Evolutionary conservation across 2,329 filamentous ascomycete species (phyloP).

Genomic region (Fusarium ambrosium): DNA sequence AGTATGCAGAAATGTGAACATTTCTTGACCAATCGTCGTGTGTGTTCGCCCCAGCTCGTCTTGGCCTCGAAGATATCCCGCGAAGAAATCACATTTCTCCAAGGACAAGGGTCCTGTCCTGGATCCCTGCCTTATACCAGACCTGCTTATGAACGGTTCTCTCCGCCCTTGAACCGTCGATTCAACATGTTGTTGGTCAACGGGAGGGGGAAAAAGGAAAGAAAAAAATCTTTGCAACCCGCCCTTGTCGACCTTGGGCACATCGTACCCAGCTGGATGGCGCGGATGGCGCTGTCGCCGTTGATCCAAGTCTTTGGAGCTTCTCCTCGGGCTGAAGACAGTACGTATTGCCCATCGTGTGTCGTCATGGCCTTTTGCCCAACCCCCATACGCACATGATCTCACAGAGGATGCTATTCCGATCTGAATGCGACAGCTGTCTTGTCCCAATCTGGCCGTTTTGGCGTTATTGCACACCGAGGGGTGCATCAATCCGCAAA

Average conservation of each 20-base stretch:
- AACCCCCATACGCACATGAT: slow-evolving; percentile 5
- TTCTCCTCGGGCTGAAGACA: background rate
- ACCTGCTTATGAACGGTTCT: background rate
- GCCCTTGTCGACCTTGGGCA: slow-evolving; percentile 16
- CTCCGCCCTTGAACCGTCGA: slow-evolving; percentile 15
- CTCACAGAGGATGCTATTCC: slow-evolving; percentile 23
- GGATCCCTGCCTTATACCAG: slow-evolving; percentile 17
- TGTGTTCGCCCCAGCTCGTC: slow-evolving; percentile 20
- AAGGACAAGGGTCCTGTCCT: slow-evolving; percentile 27
- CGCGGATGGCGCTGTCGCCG: slow-evolving; percentile 19
- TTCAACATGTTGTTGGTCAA: background rate
- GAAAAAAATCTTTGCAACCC: background rate
- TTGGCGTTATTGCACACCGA: background rate
- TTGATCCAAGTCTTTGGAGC: slow-evolving; percentile 28
- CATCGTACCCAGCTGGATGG: slow-evolving; percentile 1
- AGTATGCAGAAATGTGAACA: slow-evolving; percentile 18
- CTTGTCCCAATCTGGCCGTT: slow-evolving; percentile 16
- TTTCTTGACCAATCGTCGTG: slow-evolving; percentile 16
- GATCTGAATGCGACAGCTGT: slow-evolving; percentile 13
- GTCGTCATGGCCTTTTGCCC: slow-evolving; percentile 8
- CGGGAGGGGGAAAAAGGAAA: background rate
- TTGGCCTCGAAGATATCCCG: slow-evolving; percentile 18
- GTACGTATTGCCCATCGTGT: slow-evolving; percentile 15
- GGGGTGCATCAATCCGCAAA: slow-evolving; percentile 18
- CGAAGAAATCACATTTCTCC: slow-evolving; percentile 26